These are phyloP conservation scores for Zygosaccharomyces siamensis DNA, from an alignment of 805 yeast species.

Conservation along the genomic window DNA sequence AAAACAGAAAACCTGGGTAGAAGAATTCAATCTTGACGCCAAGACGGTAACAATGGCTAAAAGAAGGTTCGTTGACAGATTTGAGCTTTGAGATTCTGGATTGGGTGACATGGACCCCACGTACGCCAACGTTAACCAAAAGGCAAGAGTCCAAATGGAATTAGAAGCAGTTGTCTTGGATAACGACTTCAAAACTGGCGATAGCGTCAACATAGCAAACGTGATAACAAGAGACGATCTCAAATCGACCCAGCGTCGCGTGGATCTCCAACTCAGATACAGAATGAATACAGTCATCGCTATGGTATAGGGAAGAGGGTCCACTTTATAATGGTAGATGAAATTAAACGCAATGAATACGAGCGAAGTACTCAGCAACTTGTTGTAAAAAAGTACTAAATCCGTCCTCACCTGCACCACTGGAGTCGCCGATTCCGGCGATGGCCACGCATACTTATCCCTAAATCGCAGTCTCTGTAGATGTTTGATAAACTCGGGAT, in stretches of 20 bases:
- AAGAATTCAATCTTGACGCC: slow-evolving; percentile 77
- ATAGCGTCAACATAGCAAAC: slow-evolving; percentile 65
- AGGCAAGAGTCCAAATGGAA: slow-evolving; percentile 89
- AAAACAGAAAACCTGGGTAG: slow-evolving; percentile 78
- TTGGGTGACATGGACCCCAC: slow-evolving; percentile 34
- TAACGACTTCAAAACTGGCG: slow-evolving; percentile 86
- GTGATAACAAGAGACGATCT: slow-evolving; percentile 68
- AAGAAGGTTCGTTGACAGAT: slow-evolving; percentile 74
- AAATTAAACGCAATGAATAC: slow-evolving; percentile 58
- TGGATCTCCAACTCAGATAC: slow-evolving; percentile 4
- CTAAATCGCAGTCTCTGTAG: slow-evolving; percentile 17
- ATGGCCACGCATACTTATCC: slow-evolving; percentile 15
- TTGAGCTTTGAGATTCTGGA: slow-evolving; percentile 37
- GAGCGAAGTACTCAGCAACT: slow-evolving; percentile 52
- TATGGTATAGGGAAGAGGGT: slow-evolving; percentile 22
- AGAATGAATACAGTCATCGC: slow-evolving; percentile 8
- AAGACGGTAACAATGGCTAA: slow-evolving; percentile 82
- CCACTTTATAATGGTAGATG: slow-evolving; percentile 21
- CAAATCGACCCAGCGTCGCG: slow-evolving; percentile 31
- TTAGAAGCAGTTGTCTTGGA: slow-evolving; percentile 88
- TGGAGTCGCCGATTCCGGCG: slow-evolving; percentile 7
- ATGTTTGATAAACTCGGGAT: slow-evolving; percentile 56
- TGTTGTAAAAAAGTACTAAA: slow-evolving; percentile 26
- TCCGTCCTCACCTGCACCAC: slow-evolving; percentile 22
- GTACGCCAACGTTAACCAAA: slow-evolving; percentile 70